Base-by-base conservation (phyloP, 129 eudicot genomes). In the Erigeron canadensis region DNA sequence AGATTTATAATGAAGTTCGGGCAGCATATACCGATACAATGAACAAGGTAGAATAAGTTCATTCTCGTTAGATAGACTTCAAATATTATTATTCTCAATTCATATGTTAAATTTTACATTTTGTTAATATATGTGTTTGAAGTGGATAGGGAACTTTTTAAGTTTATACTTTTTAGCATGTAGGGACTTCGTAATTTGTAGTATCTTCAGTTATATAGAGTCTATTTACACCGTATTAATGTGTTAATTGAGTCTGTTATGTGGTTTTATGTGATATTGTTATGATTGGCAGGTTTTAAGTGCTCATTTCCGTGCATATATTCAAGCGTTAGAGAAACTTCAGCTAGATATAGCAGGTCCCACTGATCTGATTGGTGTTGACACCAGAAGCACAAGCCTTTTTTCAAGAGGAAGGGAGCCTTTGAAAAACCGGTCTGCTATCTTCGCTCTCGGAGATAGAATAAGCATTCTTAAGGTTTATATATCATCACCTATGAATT, bases 321-420 rank as follows among this genome's bases (percentile, higher is more conserved):
- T 94, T 78, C 98, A 87, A 86, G 90, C 98, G 22, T 50, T 94
- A 65, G 98, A 89, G 84, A 90, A 90, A 79, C 63, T 94, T 73
- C 98, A 94, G 45, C 77, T 87, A 71, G 98, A 94, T 57, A 87
- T 94, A 50, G 98, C 98, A 61, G 89, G 96, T 64, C 87, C 98
- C 12, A 89, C 84, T 64, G 98, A 94, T 87, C 78, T 94, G 77
- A 90, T 94, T 61, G 98, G 98, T 55, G 83, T 94, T 63, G 98
- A 94, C 75, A 85, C 98, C 41, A 81, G 96, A 85, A 84, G 89
- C 81, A 82, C 88, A 23, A 74, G 97, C 81, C 91, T 94, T 55
- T 94, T 94, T 75, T 84, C 89, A 78, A 87, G 93, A 81, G 90
- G 96, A 79, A 87, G 92, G 74, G 98, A 94, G 81, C 96, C 98